A percentile compares a stretch with the other conserved stretches of the same genome.
These are phyloP conservation scores for Pulveroboletus ravenelii DNA, from an alignment of 768 basidiomycete genomes.

Conservation along the genomic window DNA sequence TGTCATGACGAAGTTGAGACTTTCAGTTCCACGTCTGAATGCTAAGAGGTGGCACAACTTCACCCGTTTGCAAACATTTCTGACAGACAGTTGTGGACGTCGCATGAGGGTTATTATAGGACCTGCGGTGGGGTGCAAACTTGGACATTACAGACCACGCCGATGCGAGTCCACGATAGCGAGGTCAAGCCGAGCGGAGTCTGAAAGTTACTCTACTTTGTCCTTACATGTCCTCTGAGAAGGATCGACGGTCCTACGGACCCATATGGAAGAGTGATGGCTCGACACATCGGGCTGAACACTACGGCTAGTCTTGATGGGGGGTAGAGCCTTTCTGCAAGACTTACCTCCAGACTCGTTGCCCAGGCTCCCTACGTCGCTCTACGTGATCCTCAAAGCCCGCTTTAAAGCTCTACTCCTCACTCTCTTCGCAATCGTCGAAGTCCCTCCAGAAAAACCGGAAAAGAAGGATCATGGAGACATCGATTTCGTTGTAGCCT, in stretches of 20 bases:
- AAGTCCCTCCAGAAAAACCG: conserved; percentile 58
- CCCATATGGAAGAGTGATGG: conserved; percentile 4
- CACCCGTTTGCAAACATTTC: conserved; percentile 72
- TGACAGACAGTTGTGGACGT: conserved; percentile 71
- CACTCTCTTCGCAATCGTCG: conserved; percentile 46
- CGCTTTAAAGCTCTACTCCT: conserved; percentile 39
- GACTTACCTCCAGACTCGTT: conserved; percentile 41
- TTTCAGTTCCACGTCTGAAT: conserved; percentile 4
- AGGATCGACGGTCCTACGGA: conserved; percentile 14
- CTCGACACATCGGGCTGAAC: not conserved
- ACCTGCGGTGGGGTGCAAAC: conserved; percentile 68
- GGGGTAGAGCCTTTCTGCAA: conserved; percentile 62
- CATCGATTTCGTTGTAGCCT: conserved; percentile 59
- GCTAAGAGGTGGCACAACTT: not conserved
- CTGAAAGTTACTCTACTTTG: not conserved
- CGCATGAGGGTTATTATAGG: conserved; percentile 59
- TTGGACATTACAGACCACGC: conserved; percentile 54
- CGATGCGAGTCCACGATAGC: not conserved
- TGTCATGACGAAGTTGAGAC: conserved; percentile 17
- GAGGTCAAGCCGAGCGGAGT: conserved; percentile 10
- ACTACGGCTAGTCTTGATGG: conserved; percentile 40
- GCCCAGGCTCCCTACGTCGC: conserved; percentile 55
- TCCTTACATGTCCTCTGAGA: conserved; percentile 7
- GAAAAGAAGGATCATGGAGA: conserved; percentile 66
- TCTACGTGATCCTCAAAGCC: conserved; percentile 50